Evolutionary conservation across 495 filamentous ascomycete species (phyloP).

Genomic region (Podospora australis): DNA sequence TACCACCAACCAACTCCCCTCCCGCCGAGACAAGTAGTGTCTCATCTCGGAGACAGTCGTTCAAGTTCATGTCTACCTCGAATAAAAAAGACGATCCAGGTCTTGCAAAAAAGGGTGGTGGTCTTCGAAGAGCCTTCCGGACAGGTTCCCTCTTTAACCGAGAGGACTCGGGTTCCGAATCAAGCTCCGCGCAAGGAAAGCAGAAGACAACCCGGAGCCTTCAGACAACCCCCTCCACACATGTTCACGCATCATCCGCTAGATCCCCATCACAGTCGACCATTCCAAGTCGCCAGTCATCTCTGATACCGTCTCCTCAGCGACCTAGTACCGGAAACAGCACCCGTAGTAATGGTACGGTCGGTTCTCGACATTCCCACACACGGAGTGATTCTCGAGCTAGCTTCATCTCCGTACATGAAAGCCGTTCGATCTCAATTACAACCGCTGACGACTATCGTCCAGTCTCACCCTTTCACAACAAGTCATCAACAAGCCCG

Average conservation of each 20-base stretch:
- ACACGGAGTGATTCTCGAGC: slow-evolving; percentile 31
- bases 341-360: slow-evolving; percentile 28
- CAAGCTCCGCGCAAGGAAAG: slow-evolving; percentile 15
- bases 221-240: slow-evolving; percentile 2
- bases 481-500: neutral
- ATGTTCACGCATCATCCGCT: neutral
- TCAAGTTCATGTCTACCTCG: slow-evolving; percentile 19
- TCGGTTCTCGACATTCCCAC: slow-evolving; percentile 2
- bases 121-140: slow-evolving; percentile 27
- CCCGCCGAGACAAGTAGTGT: slow-evolving; percentile 8
- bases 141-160: slow-evolving; percentile 22
- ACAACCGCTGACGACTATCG: slow-evolving; percentile 32
- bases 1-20: slow-evolving; percentile 22
- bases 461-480: slow-evolving; percentile 8
- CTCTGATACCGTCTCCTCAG: slow-evolving; percentile 20
- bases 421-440: slow-evolving; percentile 48
- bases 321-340: no score
- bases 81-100: slow-evolving; percentile 18
- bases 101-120: slow-evolving; percentile 27
- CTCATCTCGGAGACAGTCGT: slow-evolving; percentile 16
- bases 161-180: slow-evolving; percentile 25
- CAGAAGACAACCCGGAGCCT: slow-evolving; percentile 7
- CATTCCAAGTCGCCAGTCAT: slow-evolving; percentile 19
- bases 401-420: slow-evolving; percentile 47
- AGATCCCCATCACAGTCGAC: slow-evolving; percentile 5